Evolutionary conservation across 345 rosid species (phyloP), one percentile per base, ranked within the genome.

Genomic region (Pistacia atlantica): DNA sequence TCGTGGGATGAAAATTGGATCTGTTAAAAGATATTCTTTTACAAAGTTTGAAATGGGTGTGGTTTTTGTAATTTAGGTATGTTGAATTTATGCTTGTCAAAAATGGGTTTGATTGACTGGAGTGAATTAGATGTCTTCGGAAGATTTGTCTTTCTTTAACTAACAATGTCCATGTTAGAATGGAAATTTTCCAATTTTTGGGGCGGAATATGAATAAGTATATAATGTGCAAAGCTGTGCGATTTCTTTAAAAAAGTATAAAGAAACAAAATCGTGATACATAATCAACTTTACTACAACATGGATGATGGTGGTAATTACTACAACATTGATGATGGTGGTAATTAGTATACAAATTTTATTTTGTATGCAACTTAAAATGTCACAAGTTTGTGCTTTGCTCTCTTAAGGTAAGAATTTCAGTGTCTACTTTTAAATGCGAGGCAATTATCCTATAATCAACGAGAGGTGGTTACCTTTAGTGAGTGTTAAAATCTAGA

Each of bases 21-120:
- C 22, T 16, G 18, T 3, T 10, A 5, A 16, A 42, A 33, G 57
- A 25, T 72, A 72, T 5, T 4, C 17, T 48, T 72, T 46, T 14
- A 54, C 1, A n/a, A n/a, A 73, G 14, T 7, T 49, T 31, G 67
- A 11, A 45, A 6, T 33, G 33, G 12, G 46, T 20, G 69, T 28
- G 11, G 17, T 33, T 48, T 33, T 46, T 33, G 49, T 31, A 7
- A 49, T 18, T 61, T 49, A 31, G 68, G 13, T 2, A 35, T 31
- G 51, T 25, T 63, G 59, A 61, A 17, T 61, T 52, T 14, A 61
- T 49, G 59, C 33, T 8, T 73, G 57, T 16, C 3, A 11, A 72
- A 16, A 45, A 31, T 28, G 25, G 16, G 42, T 45, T 73, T 73
- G 68, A 37, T 63, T 48, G 69, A 62, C 13, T 48, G 59, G 69